phyloP scores from a whole-genome alignment of 192 early-diverging fungal species.

The Hyaloraphidium curvatum region DNA sequence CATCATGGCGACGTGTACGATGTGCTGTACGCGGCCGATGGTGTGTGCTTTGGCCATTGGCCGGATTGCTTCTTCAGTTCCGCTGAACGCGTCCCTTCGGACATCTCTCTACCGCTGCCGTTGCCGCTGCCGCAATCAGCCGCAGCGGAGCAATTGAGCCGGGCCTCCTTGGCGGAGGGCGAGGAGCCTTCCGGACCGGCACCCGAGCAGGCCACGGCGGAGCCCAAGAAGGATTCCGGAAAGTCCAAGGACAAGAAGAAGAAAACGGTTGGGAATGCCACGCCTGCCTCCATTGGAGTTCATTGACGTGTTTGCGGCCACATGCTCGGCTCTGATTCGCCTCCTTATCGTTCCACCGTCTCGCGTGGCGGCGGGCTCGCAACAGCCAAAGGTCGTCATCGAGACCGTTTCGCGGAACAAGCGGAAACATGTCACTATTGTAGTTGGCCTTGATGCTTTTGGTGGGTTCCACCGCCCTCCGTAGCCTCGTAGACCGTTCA shows the following conservation, averaged over 20 bases:
- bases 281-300: neutral
- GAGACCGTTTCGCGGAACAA: conserved; percentile 80
- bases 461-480: conserved; percentile 22
- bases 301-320: neutral
- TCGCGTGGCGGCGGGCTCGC: neutral
- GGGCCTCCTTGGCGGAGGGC: conserved; percentile 11
- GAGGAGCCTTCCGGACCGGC: conserved; percentile 8
- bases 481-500: neutral
- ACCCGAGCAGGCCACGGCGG: conserved; percentile 18
- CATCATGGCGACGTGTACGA: conserved; percentile 36
- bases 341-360: conserved; percentile 5
- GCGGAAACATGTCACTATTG: conserved; percentile 76
- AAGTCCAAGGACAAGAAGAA: conserved; percentile 12
- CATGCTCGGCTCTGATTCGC: neutral
- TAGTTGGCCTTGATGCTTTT: conserved; percentile 75
- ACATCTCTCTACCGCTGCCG: conserved; percentile 4
- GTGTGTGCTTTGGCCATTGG: too few species aligned
- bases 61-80: neutral
- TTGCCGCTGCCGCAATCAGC: neutral
- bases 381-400: conserved; percentile 46
- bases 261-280: neutral
- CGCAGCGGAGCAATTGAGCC: conserved; percentile 14
- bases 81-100: neutral
- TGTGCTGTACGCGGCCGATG: conserved; percentile 27
- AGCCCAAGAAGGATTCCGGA: conserved; percentile 59